phyloP scores from a whole-genome alignment of 108 stramenopile genomes.

The Cyclostephanos tholiformis region DNA sequence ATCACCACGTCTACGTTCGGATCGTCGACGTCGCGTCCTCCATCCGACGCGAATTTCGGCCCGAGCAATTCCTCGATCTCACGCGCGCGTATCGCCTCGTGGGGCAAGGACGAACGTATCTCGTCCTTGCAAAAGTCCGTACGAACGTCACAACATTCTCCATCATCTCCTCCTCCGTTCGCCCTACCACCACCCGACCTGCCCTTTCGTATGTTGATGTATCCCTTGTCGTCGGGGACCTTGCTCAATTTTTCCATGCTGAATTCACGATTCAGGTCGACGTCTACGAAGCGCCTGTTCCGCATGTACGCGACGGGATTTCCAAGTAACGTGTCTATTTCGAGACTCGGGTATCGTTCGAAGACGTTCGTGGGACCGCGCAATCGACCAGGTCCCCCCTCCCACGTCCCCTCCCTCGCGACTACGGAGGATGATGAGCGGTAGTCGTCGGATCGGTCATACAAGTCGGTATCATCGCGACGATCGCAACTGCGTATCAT shows the following conservation, averaged over 20 bases:
- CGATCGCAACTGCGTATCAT: no score
- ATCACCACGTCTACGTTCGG: conserved; percentile 67
- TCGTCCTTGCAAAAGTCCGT: conserved; percentile 17
- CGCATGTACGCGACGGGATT: conserved; percentile 75
- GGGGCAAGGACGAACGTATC: conserved; percentile 19
- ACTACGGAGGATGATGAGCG: no score
- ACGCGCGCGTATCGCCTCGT: conserved; percentile 64
- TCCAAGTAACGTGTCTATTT: conserved; percentile 61
- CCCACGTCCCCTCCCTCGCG: no score
- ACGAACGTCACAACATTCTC: conserved; percentile 17
- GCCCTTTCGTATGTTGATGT: conserved; percentile 1
- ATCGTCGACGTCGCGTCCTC: conserved; percentile 1
- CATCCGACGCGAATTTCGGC: conserved; percentile 55
- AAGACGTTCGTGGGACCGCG: conserved; percentile 11
- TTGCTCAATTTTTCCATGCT: conserved; percentile 44
- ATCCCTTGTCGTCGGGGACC: conserved; percentile 7
- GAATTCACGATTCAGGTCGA: conserved; percentile 86
- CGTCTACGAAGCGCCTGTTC: conserved; percentile 79
- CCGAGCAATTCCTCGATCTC: conserved; percentile 77
- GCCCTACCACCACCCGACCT: no score
- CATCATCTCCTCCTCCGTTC: no score
- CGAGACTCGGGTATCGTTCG: conserved; percentile 42
- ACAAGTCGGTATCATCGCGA: background rate
- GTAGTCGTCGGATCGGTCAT: background rate
- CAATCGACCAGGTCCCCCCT: background rate